Evolutionary conservation across 2,329 filamentous ascomycete species (phyloP), one percentile per base, ranked within the genome.

Genomic region (Xylariaceae sp.): DNA sequence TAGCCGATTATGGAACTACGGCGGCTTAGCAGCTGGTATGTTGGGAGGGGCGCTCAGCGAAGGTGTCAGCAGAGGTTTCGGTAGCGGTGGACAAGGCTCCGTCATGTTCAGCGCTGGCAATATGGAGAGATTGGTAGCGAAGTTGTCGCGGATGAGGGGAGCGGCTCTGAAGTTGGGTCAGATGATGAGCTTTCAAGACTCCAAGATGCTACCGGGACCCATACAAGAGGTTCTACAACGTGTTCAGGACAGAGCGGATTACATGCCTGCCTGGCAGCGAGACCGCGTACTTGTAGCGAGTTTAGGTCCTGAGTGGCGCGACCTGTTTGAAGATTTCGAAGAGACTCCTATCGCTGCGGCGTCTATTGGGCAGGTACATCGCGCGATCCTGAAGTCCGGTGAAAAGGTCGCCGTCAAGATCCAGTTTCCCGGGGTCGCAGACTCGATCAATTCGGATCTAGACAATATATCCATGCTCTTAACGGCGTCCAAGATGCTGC

Each of bases 141-240:
- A 96, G 74, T 82, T 99, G 2, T 98, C 94, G 3, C 89, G 91
- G 19, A 99, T 99, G 95, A 87, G 95, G 68, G 95, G 95, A 33
- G 96, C 95, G 5, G 95, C 95, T n/a, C 80, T 99, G 37, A 99
- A 99, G 77, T 77, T 99, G 23, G 96, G 95, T 0, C 95, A 99
- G 78, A 95, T 98, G 90, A 89, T 99, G 81, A 97, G 92, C 73
- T 95, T 99, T 70, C 95, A 99, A 79, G 95, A 99, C 76, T 87
- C 91, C 33, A 98, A 96, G 74, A 92, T 97, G 87, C 84, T 99
- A 8, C 95, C 95, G 0, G 85, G 84, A 0, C 86, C 91, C 1
- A 92, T 99, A 46, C 91, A 96, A 64, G 85, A 94, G 68, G 92
- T 99, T 1, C 79, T 99, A 11, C 92, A 96, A 71, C 87, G 96